Evolutionary conservation across 305 asterid species (phyloP).

Genomic region (Rubia peregrina): DNA sequence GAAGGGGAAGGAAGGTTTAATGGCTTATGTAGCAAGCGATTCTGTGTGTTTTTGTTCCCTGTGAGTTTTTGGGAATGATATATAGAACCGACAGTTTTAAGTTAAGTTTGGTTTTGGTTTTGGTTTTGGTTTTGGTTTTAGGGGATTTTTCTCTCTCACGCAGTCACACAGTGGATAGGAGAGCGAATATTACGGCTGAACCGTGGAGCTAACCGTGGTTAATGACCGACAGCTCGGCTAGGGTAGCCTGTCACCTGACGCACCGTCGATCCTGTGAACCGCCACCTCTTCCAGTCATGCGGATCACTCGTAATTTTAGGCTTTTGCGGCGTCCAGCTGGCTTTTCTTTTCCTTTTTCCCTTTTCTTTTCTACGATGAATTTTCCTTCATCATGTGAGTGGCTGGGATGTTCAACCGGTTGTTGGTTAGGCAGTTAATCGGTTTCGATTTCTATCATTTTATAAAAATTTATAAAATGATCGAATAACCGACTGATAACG

Average conservation of each 20-base stretch:
- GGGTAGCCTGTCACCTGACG: slow-evolving; percentile 9
- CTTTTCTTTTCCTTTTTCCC: neutral
- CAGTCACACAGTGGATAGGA: slow-evolving; percentile 10
- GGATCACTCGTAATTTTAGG: neutral
- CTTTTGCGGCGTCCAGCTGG: neutral
- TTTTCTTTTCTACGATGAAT: neutral
- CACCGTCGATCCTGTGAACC: slow-evolving; percentile 8
- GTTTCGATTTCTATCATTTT: too few species aligned
- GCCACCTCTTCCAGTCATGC: neutral
- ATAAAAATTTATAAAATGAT: too few species aligned
- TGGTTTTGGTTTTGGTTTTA: neutral
- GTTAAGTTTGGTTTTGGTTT: neutral
- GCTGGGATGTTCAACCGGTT: too few species aligned
- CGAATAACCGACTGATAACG: too few species aligned
- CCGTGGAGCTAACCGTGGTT: slow-evolving; percentile 29
- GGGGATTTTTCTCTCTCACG: slow-evolving; percentile 3
- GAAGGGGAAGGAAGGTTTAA: slow-evolving; percentile 25
- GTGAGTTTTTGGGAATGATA: neutral
- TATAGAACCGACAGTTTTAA: slow-evolving; percentile 19
- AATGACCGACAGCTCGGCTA: slow-evolving; percentile 32
- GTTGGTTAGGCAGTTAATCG: too few species aligned
- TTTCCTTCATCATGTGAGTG: neutral
- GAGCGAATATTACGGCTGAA: slow-evolving; percentile 9
- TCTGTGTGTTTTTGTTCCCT: slow-evolving; percentile 18
- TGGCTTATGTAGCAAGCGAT: slow-evolving; percentile 71